Percentiles rank a stretch among this genome's conserved stretches.
Evolutionary conservation across 2,329 filamentous ascomycete genomes (phyloP).

Genomic region (Alternaria gaisen): DNA sequence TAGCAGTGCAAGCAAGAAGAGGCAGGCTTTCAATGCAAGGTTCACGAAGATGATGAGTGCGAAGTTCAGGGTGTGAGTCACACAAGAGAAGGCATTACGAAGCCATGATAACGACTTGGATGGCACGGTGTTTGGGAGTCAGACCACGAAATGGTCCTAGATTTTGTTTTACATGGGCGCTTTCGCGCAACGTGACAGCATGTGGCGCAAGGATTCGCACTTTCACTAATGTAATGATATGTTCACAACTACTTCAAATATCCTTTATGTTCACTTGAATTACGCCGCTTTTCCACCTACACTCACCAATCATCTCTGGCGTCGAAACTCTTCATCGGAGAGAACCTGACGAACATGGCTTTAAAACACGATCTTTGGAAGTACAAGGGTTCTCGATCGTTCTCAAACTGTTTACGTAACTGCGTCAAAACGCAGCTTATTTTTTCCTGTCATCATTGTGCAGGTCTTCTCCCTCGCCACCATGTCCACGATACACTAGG

Average conservation of each 20-base stretch:
- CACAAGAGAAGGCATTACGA: not conserved
- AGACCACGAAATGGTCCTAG: not conserved
- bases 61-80: slow-evolving; percentile 5
- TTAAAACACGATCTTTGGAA: no score
- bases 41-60: slow-evolving; percentile 10
- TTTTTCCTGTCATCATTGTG: no score
- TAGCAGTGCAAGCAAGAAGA: slow-evolving; percentile 1
- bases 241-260: not conserved
- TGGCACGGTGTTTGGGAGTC: not conserved
- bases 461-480: no score
- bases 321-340: no score
- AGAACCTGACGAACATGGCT: no score
- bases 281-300: not conserved
- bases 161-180: not conserved
- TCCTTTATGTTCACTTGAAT: not conserved
- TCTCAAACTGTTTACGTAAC: no score
- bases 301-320: not conserved
- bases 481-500: no score
- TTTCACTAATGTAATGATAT: not conserved
- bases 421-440: no score
- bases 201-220: not conserved
- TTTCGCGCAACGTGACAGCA: not conserved
- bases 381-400: no score
- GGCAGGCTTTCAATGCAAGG: not conserved
- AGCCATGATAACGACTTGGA: not conserved